Base-by-base conservation (phyloP, 768 basidiomycete species). In the Trametes coccinea region DNA sequence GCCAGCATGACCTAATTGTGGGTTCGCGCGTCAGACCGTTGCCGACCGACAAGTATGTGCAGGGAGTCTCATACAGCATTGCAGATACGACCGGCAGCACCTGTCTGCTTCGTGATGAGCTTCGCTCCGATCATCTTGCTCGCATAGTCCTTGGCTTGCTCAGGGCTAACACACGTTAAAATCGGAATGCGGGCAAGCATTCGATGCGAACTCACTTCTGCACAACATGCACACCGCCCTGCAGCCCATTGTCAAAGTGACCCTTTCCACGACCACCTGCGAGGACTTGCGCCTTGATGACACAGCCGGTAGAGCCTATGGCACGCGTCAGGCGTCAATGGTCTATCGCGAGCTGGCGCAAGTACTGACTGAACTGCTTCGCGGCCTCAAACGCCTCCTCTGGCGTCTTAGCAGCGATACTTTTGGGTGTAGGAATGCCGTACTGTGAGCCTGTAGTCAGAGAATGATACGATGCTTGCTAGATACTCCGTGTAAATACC, bases 201-300 rank as follows among this genome's bases (percentile, higher is more conserved):
- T 41, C 54, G 66, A 17, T 41, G 16, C 41, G 13, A 56, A 66
- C 71, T 61, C 71, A 95, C 96, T 84, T 90, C 72, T 92, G 83
- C 56, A 98, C 84, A 82, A 92, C 85, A 73, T 98, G 96, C 5
- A 99, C 97, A 77, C 97, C 97, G 59, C 97, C 97, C 75, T 98
- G 90, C 75, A 98, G 87, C 16, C 97, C 97, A 73, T 85, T 93
- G 78, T 94, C 87, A 70, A 99, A 99, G 69, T 89, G 89, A 41
- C 97, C 97, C 83, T 98, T 98, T 69, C 97, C 97, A 71, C 97
- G 88, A 65, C 97, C 97, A 70, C 97, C 97, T 66, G 97, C 97
- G 57, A 99, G 89, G 6, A 99, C 97, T 75, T 99, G 97, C 41
- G 97, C 97, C 78, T 98, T 98, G 77, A 99, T 95, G 37, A 99